These are phyloP conservation scores for Dacryopinax primogenitus DNA, from an alignment of 768 basidiomycete genomes.

Conservation along the genomic window DNA sequence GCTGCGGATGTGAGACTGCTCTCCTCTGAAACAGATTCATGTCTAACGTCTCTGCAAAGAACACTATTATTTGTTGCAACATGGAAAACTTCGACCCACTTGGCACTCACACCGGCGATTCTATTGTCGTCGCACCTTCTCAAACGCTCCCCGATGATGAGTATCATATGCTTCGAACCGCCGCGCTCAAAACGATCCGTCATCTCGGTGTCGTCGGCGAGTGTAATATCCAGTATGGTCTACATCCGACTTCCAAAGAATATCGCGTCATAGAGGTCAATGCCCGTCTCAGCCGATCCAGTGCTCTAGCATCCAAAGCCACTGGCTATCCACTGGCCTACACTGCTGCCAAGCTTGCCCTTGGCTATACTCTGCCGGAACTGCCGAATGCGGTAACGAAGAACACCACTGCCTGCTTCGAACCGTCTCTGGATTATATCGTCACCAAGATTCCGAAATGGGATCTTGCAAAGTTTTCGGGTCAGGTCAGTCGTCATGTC, in stretches of 20 bases:
- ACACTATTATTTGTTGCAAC: slow-evolving; percentile 98
- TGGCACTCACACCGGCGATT: slow-evolving; percentile 97
- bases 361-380: slow-evolving; percentile 94
- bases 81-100: slow-evolving; percentile 99
- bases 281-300: slow-evolving; percentile 42
- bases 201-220: slow-evolving; percentile 87
- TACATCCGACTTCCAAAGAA: slow-evolving; percentile 83
- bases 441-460: slow-evolving; percentile 99
- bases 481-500: slow-evolving; percentile 82
- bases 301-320: slow-evolving; percentile 94
- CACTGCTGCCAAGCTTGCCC: slow-evolving; percentile 96
- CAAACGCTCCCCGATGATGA: slow-evolving; percentile 96
- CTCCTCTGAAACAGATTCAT: slow-evolving; percentile 2
- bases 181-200: slow-evolving; percentile 88
- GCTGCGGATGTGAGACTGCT: slow-evolving; percentile 69
- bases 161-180: slow-evolving; percentile 97
- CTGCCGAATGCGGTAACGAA: slow-evolving; percentile 98
- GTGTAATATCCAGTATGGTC: slow-evolving; percentile 97
- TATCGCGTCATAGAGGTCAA: slow-evolving; percentile 99
- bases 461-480: slow-evolving; percentile 94
- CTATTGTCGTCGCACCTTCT: slow-evolving; percentile 96
- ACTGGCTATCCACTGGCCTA: slow-evolving; percentile 98
- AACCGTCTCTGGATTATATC: slow-evolving; percentile 96
- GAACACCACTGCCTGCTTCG: slow-evolving; percentile 98
- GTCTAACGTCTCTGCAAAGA: slow-evolving; percentile 35